Base-by-base conservation (phyloP, 495 filamentous ascomycete genomes). In the Aspergillus biplanus region DNA sequence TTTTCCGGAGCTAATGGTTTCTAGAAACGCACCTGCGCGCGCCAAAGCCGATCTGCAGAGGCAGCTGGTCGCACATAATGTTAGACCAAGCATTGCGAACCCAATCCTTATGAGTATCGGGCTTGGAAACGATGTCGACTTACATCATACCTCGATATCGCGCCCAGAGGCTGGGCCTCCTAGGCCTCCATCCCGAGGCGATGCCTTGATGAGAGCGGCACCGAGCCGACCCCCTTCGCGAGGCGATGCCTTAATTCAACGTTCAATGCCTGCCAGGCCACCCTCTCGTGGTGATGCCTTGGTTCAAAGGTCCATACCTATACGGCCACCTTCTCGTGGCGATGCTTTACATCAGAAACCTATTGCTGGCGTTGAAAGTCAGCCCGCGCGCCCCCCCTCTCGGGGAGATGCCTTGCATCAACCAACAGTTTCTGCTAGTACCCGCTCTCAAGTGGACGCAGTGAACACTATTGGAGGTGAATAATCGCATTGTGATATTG, bases 41-140 rank as follows among this genome's bases (percentile, higher is more conserved):
- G 94, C 92, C 33, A 97, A 97, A 73, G 87, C 90, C 0, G 92
- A 97, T 71, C 76, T 98, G 31, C 92, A 94, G 77, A 89, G 83
- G 58, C 91, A 96, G 69, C 70, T 98, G 56, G 86, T 87, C 69
- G 85, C 83, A 60, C 87, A 89, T 68, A 89, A 90, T 66, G 92
- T 98, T 35, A 83, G 94, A 50, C 90, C 90, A 66, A 88, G 91
- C 7, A 97, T 97, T 69, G 89, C 89, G 49, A 83, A 85, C 31
- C 87, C 89, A 52, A 92, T 98, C 57, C 78, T 91, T 16, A 82
- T 88, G 39, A 88, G 90, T 58, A 84, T 97, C 52, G 87, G 82
- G 16, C 80, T 90, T 33, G 65, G 64, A 3, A 53, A 67, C 7
- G 64, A 53, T 15, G 72, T 27, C 21, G 21, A 27, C 21, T 27